Conservation (phyloP, 257 asterid species). For the Solanum acaule region DNA sequence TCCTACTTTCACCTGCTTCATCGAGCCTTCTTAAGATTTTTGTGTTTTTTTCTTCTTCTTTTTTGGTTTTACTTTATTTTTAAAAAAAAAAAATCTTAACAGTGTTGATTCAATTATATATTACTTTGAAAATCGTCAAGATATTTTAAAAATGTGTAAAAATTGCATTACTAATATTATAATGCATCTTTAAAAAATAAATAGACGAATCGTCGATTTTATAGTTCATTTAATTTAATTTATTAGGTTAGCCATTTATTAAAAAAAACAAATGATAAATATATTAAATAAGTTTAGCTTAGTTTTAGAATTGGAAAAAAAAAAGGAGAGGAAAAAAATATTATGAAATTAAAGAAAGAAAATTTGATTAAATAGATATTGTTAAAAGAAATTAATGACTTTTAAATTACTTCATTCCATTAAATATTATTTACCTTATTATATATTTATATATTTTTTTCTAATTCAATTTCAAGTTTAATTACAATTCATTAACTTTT, state of each 20-base stretch:
- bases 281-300: not conserved
- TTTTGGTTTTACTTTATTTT: not conserved
- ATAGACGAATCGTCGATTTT: not conserved
- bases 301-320: not conserved
- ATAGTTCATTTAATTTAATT: too few species aligned
- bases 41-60: not conserved
- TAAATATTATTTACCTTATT: too few species aligned
- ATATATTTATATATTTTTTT: too few species aligned
- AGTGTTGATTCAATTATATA: not conserved
- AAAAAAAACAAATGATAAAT: not conserved
- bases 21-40: too few species aligned
- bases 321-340: not conserved
- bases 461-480: too few species aligned
- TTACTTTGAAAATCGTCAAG: not conserved
- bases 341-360: not conserved
- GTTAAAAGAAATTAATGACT: not conserved
- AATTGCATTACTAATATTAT: too few species aligned
- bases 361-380: not conserved
- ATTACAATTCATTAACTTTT: too few species aligned
- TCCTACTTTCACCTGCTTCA: too few species aligned
- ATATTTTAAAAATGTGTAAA: not conserved
- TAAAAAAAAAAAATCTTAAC: too few species aligned
- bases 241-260: not conserved
- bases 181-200: not conserved
- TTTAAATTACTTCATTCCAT: not conserved